phyloP scores from a whole-genome alignment of 371 early-diverging fungal genomes.

The Choanephora cucurbitarum region DNA sequence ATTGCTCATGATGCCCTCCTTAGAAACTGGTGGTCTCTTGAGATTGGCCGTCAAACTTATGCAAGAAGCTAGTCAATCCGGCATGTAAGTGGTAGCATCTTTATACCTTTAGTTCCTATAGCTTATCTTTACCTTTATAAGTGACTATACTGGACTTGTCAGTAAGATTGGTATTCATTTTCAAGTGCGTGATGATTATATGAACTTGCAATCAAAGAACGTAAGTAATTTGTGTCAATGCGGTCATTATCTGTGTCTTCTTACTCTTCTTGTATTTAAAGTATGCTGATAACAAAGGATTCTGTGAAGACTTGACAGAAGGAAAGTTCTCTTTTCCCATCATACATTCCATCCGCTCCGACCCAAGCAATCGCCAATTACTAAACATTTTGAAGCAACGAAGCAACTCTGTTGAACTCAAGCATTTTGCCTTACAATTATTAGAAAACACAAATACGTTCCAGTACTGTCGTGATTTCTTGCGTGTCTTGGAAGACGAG shows the following conservation, averaged over 20 bases:
- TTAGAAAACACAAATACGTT: constrained; percentile 80
- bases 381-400: constrained; percentile 85
- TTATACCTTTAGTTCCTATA: constrained; percentile 1
- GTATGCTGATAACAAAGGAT: constrained; percentile 93
- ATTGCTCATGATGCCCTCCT: not conserved
- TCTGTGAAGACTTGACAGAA: constrained; percentile 96
- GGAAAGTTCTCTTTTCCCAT: constrained; percentile 98
- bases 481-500: constrained; percentile 62
- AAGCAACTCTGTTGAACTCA: constrained; percentile 79
- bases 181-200: constrained; percentile 96
- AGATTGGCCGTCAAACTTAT: constrained; percentile 91
- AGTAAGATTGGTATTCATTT: constrained; percentile 90
- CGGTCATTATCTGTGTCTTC: not conserved
- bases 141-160: constrained; percentile 81
- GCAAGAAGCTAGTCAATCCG: constrained; percentile 67
- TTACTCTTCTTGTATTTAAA: constrained; percentile 19
- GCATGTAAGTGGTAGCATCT: constrained; percentile 38
- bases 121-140: constrained; percentile 11
- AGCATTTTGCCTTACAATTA: constrained; percentile 81
- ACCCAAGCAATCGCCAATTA: constrained; percentile 67
- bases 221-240: constrained; percentile 51
- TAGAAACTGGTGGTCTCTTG: constrained; percentile 95
- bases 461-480: constrained; percentile 67
- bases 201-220: constrained; percentile 84
- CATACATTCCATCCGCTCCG: constrained; percentile 80